phyloP scores from a whole-genome alignment of 768 basidiomycete species.

The Termitomyces bulborhizus region DNA sequence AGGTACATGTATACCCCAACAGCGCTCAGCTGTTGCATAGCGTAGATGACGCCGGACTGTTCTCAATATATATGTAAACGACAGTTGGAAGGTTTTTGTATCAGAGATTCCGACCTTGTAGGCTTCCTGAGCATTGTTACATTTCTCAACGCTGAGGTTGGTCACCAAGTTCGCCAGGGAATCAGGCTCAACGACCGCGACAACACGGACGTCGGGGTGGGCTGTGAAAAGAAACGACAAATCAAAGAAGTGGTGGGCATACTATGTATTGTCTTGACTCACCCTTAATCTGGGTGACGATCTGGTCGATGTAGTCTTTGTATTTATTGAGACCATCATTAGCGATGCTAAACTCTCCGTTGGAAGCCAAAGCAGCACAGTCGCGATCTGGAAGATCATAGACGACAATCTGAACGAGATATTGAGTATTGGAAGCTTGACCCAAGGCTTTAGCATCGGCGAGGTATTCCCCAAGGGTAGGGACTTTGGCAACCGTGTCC shows the following conservation, averaged over 20 bases:
- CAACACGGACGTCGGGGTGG: constrained; percentile 55
- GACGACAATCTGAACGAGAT: constrained; percentile 47
- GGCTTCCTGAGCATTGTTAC: constrained; percentile 44
- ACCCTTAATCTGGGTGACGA: constrained; percentile 52
- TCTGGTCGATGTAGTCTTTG: constrained; percentile 53
- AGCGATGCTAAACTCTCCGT: constrained; percentile 59
- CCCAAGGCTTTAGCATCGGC: constrained; percentile 40
- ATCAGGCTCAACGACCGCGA: constrained; percentile 64
- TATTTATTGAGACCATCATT: constrained; percentile 51
- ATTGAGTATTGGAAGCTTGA: constrained; percentile 39
- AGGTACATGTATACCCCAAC: constrained; percentile 57
- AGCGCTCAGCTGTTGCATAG: constrained; percentile 46
- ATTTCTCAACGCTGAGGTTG: constrained; percentile 55
- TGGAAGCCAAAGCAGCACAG: constrained; percentile 58
- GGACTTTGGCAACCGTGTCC: constrained; percentile 49
- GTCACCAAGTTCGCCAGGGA: constrained; percentile 65
- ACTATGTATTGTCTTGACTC: constrained; percentile 6
- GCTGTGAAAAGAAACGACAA: constrained; percentile 20
- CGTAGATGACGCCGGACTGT: constrained; percentile 45
- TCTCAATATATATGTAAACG: background rate
- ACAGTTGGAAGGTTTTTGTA: background rate
- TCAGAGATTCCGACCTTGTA: constrained; percentile 31
- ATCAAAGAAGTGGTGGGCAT: background rate
- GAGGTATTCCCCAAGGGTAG: constrained; percentile 50
- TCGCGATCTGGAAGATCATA: constrained; percentile 64